These are phyloP conservation scores for Trichoderma atroviride DNA, from an alignment of 2,329 filamentous ascomycete species.

Conservation along the genomic window DNA sequence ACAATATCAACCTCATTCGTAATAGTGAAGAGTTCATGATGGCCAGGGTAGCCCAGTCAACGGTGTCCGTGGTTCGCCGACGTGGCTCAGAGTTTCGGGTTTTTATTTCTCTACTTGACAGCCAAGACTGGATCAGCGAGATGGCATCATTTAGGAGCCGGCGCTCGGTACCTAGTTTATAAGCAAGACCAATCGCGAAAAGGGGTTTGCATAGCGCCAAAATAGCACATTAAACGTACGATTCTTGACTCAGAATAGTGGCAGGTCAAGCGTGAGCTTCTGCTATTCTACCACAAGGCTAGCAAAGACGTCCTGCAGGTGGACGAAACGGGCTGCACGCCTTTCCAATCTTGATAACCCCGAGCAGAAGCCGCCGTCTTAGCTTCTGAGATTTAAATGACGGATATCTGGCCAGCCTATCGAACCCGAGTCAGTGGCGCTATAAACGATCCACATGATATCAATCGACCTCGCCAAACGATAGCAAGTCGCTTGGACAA, in stretches of 20 bases:
- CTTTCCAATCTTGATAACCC: slow-evolving; percentile 17
- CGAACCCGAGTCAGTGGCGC: slow-evolving; percentile 24
- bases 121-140: slow-evolving; percentile 3
- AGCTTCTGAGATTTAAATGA: slow-evolving; percentile 17
- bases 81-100: background rate
- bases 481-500: background rate
- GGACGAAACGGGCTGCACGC: slow-evolving; percentile 16
- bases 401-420: slow-evolving; percentile 14
- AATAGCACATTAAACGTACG: slow-evolving; percentile 9
- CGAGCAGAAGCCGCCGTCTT: background rate
- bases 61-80: background rate
- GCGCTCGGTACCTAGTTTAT: background rate
- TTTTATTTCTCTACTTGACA: background rate
- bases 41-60: slow-evolving; percentile 1
- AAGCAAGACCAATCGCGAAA: background rate
- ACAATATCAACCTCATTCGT: background rate
- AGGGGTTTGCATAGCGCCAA: slow-evolving; percentile 3
- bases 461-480: background rate
- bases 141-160: background rate
- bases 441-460: slow-evolving; percentile 12
- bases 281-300: slow-evolving; percentile 2
- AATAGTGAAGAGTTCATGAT: background rate
- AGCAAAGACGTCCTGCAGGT: slow-evolving; percentile 18
- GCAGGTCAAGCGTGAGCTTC: background rate
- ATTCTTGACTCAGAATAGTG: slow-evolving; percentile 19